Conservation (phyloP, 2,329 filamentous ascomycete genomes). For the Hypoxylon sp. region DNA sequence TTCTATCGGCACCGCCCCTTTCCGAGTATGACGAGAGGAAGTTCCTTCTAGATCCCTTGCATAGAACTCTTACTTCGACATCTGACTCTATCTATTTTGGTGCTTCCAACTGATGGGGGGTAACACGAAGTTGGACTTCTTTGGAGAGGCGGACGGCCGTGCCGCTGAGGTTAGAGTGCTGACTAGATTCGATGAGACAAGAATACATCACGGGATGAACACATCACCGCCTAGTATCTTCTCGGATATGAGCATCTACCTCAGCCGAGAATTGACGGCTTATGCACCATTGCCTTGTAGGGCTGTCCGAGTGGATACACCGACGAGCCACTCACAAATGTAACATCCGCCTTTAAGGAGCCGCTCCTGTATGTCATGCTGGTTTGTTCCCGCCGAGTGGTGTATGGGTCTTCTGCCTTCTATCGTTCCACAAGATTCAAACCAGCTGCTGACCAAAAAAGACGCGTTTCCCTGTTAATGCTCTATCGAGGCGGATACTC, state of each 20-base stretch:
- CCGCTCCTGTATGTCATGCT: constrained; percentile 10
- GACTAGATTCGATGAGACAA: constrained; percentile 20
- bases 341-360: constrained; percentile 10
- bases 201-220: constrained; percentile 19
- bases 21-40: background rate
- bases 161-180: constrained; percentile 37
- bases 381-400: background rate
- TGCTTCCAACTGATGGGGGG: background rate
- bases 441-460: constrained; percentile 19
- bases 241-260: background rate
- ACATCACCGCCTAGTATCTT: constrained; percentile 12
- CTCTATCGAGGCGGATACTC: background rate
- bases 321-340: constrained; percentile 11
- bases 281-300: constrained; percentile 35
- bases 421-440: constrained; percentile 15
- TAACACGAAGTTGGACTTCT: constrained; percentile 11
- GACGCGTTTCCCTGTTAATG: constrained; percentile 2
- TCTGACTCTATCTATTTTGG: constrained; percentile 25
- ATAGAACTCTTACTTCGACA: constrained; percentile 16
- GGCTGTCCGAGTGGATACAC: constrained; percentile 27
- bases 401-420: constrained; percentile 5
- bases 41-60: background rate
- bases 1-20: background rate
- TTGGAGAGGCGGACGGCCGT: constrained; percentile 16
- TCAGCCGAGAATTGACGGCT: background rate